Evolutionary conservation across 106 monocot species (phyloP).

Genomic region (Allium sativum): DNA sequence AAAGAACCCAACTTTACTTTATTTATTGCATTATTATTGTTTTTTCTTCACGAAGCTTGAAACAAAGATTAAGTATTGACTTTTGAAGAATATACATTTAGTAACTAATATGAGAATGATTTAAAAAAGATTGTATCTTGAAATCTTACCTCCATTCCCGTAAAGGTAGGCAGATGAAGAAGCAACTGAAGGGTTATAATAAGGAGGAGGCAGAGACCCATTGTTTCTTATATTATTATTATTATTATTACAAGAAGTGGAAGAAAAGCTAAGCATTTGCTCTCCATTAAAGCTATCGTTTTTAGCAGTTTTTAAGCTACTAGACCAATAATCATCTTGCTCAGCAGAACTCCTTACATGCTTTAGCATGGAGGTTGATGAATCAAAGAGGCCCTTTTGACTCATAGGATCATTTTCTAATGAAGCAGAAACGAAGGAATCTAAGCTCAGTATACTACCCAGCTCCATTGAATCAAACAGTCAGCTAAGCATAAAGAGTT

Average conservation of each 20-base stretch:
- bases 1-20: neutral
- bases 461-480: conserved; percentile 15
- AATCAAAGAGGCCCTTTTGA: conserved; percentile 19
- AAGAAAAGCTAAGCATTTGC: conserved; percentile 70
- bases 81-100: neutral
- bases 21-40: neutral
- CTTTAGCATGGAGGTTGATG: conserved; percentile 6
- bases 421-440: conserved; percentile 22
- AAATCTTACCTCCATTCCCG: conserved; percentile 20
- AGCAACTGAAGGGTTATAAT: neutral
- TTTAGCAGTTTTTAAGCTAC: conserved; percentile 35
- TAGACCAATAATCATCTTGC: conserved; percentile 5
- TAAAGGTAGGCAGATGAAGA: conserved; percentile 10
- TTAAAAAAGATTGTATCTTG: neutral
- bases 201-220: conserved; percentile 4
- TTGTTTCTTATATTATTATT: neutral
- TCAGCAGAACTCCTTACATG: conserved; percentile 9
- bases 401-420: conserved; percentile 16
- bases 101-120: neutral
- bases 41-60: neutral
- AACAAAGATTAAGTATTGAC: conserved; percentile 4
- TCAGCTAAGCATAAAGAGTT: neutral
- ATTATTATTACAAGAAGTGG: neutral
- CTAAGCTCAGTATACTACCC: conserved; percentile 31
- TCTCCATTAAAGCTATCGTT: conserved; percentile 26